Evolutionary conservation across 2,329 filamentous ascomycete genomes (phyloP).

Genomic region (Monosporascus sp.): DNA sequence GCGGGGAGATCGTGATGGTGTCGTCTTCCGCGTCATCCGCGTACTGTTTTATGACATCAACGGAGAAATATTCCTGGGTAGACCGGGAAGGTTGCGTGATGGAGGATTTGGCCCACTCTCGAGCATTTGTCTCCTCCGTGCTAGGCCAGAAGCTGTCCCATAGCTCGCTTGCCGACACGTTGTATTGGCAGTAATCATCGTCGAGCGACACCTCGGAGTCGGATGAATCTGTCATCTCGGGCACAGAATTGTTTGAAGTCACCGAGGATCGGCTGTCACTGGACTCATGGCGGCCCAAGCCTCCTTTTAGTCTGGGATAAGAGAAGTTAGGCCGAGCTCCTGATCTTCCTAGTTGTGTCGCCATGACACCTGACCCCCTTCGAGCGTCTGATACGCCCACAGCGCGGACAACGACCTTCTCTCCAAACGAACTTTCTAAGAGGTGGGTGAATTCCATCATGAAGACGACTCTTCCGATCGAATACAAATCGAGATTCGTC

Average conservation of each 20-base stretch:
- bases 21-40: slow-evolving; percentile 15
- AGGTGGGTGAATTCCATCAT: slow-evolving; percentile 20
- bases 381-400: slow-evolving; percentile 8
- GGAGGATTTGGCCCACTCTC: slow-evolving; percentile 1
- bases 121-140: not conserved
- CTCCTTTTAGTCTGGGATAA: slow-evolving; percentile 24
- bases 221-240: slow-evolving; percentile 45
- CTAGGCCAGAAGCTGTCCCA: slow-evolving; percentile 49
- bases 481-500: slow-evolving; percentile 15
- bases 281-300: slow-evolving; percentile 20
- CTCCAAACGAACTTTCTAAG: slow-evolving; percentile 5
- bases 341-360: slow-evolving; percentile 11
- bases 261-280: slow-evolving; percentile 35
- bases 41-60: slow-evolving; percentile 6
- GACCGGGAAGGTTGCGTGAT: slow-evolving; percentile 9
- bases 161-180: slow-evolving; percentile 37
- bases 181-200: slow-evolving; percentile 43
- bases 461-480: slow-evolving; percentile 8
- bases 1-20: slow-evolving; percentile 18
- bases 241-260: slow-evolving; percentile 40
- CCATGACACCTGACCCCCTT: slow-evolving; percentile 1
- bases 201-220: slow-evolving; percentile 48
- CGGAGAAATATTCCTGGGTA: slow-evolving; percentile 14
- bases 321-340: slow-evolving; percentile 29
- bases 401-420: slow-evolving; percentile 2